Evolutionary conservation across 257 asterid genomes (phyloP).

Genomic region (Cruciata laevipes): DNA sequence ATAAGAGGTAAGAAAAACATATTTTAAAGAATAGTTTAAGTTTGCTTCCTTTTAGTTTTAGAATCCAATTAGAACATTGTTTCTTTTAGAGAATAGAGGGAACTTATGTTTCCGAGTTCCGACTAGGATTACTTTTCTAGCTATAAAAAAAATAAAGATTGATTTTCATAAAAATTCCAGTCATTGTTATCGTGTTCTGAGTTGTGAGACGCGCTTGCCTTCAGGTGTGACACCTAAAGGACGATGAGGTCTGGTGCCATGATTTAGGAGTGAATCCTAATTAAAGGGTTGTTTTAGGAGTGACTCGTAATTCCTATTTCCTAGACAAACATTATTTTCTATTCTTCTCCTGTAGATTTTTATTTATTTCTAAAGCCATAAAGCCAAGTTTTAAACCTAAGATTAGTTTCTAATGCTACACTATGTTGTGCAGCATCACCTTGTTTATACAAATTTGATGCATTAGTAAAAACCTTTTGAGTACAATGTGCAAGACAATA

Average conservation of each 20-base stretch:
- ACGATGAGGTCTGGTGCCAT: neutral
- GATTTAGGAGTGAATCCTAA: neutral
- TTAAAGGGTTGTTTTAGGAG: too few relatives aligned
- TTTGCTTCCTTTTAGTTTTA: too few relatives aligned
- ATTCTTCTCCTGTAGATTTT: neutral
- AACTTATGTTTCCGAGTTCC: too few relatives aligned
- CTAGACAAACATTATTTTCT: neutral
- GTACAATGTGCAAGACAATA: neutral
- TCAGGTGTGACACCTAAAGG: neutral
- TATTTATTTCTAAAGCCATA: neutral
- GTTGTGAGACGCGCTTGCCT: neutral
- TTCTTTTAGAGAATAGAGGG: neutral
- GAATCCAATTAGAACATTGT: too few relatives aligned
- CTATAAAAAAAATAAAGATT: too few relatives aligned
- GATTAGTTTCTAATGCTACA: neutral
- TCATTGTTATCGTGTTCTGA: neutral
- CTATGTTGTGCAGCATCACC: neutral
- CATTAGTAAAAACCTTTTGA: constrained; percentile 4
- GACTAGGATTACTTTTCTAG: too few relatives aligned
- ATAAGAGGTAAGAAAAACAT: neutral
- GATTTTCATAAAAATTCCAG: too few relatives aligned
- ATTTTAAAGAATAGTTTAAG: too few relatives aligned
- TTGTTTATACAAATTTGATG: neutral
- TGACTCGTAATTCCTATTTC: too few relatives aligned
- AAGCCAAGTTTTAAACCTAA: too few relatives aligned